Base-by-base conservation (phyloP, 345 rosid species). In the Capsella bursapastoris region DNA sequence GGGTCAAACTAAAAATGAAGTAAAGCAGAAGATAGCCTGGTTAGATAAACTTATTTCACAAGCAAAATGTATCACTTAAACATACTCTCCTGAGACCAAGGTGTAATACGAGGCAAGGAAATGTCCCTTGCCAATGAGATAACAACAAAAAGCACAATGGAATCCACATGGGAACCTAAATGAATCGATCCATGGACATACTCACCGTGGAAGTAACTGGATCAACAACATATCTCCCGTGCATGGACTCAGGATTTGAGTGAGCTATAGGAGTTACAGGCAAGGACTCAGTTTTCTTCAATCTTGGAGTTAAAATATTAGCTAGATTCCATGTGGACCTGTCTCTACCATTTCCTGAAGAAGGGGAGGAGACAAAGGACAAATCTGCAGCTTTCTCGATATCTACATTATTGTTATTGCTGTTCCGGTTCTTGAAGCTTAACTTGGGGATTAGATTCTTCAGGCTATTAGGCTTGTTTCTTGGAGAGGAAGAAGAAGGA, bases 241-340 rank as follows among this genome's bases (percentile, higher is more conserved):
- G 96, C 61, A 22, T 79, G n/a, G 98, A 91, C 86, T 84, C 98
- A 1, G 97, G 98, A 78, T 90, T 91, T n/a, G 96, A 94, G 78
- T 84, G 96, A 68, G 88, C 73, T 55, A 75, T 73, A 8, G 90
- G 96, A 35, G 89, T 86, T 72, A 77, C 86, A 0, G 97, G 98
- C 48, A 86, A 81, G 10, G 97, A 91, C 63, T 87, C 85, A 35
- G 95, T 66, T 65, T 69, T 84, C 81, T 79, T 91, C 44, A 22
- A 38, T 77, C 82, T 83, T 4, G 90, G 84, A 34, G 88, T 76
- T 74, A 94, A 81, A 58, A 90, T 53, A 78, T 83, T 86, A 28
- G 88, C 68, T 45, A 91, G 73, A 37, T 95, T 89, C 74, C 83
- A 69, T 18, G 88, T 85, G 71, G 84, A 80, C 59, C 69, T 75